Conservation (phyloP, 2,329 filamentous ascomycete species). For the Malbranchea cinnamomea region DNA sequence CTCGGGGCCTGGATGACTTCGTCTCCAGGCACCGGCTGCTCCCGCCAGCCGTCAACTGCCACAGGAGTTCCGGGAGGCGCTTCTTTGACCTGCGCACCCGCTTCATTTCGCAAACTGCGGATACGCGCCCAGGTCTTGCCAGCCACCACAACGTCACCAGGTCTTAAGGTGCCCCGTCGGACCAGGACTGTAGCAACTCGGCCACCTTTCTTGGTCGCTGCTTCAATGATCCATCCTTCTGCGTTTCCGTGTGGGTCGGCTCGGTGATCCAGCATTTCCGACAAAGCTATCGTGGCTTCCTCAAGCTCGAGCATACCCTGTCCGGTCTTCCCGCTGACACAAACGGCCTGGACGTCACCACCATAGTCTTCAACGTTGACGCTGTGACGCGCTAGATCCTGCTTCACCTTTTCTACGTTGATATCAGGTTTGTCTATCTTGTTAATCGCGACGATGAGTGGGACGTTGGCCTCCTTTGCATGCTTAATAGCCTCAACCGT, state of each 20-base stretch:
- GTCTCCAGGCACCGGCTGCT: conserved; percentile 72
- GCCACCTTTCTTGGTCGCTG: conserved; percentile 69
- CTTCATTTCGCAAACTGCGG: conserved; percentile 72
- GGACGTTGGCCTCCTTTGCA: conserved; percentile 70
- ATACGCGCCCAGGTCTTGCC: conserved; percentile 79
- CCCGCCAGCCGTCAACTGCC: conserved; percentile 88
- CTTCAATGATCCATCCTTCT: conserved; percentile 91
- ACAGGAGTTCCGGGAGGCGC: conserved; percentile 80
- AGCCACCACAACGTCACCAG: conserved; percentile 72
- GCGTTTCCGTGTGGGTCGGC: conserved; percentile 61
- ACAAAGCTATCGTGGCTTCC: conserved; percentile 72
- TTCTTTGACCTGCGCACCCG: conserved; percentile 53
- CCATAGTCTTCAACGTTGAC: conserved; percentile 91
- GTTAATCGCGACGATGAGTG: conserved; percentile 95
- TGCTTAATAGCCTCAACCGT: conserved; percentile 94
- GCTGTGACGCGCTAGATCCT: conserved; percentile 67
- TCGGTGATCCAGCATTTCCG: conserved; percentile 81
- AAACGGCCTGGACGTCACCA: conserved; percentile 83
- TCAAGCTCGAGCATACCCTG: conserved; percentile 82
- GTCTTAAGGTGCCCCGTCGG: conserved; percentile 67
- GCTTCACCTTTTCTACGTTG: conserved; percentile 69
- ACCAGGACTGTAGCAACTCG: conserved; percentile 81
- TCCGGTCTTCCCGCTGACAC: conserved; percentile 86
- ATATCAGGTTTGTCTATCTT: conserved; percentile 85
- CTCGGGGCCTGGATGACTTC: conserved; percentile 69